Base-by-base conservation (phyloP, 345 rosid species). In the Gossypium rotundifolium region DNA sequence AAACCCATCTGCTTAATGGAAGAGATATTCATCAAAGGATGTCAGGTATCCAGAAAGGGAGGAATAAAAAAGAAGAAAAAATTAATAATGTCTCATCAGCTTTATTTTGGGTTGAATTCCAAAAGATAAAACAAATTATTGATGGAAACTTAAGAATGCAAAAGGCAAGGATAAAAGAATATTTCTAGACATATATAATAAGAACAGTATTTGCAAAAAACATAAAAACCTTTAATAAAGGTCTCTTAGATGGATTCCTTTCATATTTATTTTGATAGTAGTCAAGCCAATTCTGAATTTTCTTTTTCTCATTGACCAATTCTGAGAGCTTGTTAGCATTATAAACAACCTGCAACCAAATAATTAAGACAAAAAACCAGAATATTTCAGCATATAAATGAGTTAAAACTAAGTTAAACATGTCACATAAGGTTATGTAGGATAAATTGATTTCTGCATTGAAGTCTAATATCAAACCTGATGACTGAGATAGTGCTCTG, bases 201-300 rank as follows among this genome's bases (percentile, higher is more conserved):
- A 9, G 49, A 33, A 49, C 40, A 46, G 71, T 40, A 57, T 54
- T 55, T 45, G 25, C 71, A 60, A 17, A 7, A 14, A 52, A 52
- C n/a, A 9, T 55, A 53, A 27, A 38, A 73, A 93, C 98, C 95
- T 91, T 94, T 23, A 74, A 45, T 12, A 65, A 2, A 27, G 95
- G 93, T 79, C 78, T 90, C 74, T 58, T 80, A 58, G 88, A 81
- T 72, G 83, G 90, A 71, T 88, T 84, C 76, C 97, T 89, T 45
- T 87, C 71, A 72, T 87, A 84, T 77, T 89, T 94, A 63, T 88
- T 87, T 68, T 94, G 91, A 82, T 92, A 86, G 82, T 78, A 92
- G 77, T 91, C 95, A 59, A 92, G 89, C 97, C 97, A 94, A 65
- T 94, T 94, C 84, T 84, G 87, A 83, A 83, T 68, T 7, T 80